Percentiles rank a stretch among this genome's conserved stretches.
Conservation (phyloP, 352 stramenopile genomes). For the Saprolegnia diclina region DNA sequence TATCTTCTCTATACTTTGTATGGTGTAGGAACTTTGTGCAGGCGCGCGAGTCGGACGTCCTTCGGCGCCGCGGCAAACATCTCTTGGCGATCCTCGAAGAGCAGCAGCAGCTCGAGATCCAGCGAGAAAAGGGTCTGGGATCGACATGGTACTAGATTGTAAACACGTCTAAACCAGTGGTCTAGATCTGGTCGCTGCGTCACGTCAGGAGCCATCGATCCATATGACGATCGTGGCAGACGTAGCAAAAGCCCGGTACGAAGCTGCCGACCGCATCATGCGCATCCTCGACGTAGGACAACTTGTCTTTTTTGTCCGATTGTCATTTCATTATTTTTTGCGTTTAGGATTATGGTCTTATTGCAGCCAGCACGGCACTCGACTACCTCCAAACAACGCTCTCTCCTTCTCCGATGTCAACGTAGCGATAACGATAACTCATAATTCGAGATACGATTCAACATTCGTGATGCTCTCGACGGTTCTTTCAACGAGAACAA, state of each 20-base stretch:
- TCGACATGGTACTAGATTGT: background rate
- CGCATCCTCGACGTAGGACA: constrained; percentile 55
- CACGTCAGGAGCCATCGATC: background rate
- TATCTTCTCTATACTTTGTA: background rate
- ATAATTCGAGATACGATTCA: no score
- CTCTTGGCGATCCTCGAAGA: background rate
- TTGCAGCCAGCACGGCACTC: background rate
- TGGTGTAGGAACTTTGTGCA: background rate
- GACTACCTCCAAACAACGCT: constrained; percentile 1
- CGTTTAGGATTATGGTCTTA: background rate
- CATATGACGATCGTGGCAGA: constrained; percentile 31
- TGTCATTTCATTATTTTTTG: background rate
- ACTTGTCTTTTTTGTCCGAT: background rate
- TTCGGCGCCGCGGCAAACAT: background rate
- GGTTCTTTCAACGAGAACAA: no score
- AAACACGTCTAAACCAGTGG: background rate
- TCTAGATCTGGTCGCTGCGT: background rate
- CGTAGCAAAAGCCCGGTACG: constrained; percentile 54
- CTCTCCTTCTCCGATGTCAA: background rate
- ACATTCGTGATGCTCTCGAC: no score
- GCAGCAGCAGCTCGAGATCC: background rate
- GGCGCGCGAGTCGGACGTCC: background rate
- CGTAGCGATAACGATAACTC: no score
- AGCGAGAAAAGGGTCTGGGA: background rate
- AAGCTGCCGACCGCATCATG: constrained; percentile 68